Base-by-base conservation (phyloP, 1,139 yeast species). In the Candida albicans region DNA sequence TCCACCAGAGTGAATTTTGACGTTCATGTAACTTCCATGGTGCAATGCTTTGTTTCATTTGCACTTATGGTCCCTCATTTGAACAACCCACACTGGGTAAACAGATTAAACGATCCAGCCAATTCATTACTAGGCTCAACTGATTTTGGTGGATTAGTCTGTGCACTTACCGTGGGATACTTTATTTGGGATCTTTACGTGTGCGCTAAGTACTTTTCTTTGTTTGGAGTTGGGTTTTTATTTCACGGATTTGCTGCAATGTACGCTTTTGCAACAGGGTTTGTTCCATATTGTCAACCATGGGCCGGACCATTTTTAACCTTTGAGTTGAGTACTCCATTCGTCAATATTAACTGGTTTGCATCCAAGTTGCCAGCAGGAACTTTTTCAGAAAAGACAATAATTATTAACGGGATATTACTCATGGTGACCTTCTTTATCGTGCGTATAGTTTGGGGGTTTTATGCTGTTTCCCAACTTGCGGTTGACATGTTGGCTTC, bases 281-380 rank as follows among this genome's bases (percentile, higher is more conserved):
- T 74, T 39, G 45, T 53, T 8, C 82, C 82, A 11, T 77, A 69
- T 55, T 73, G 77, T 52, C 68, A 81, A 45, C 95, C 96, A 14
- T 89, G 88, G 77, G 78, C 88, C 51, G 95, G 96, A 1, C 80
- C 84, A 8, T 93, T 93, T 65, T 73, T 93, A 55, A 58, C 89
- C 48, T 93, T 93, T 67, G 99, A 93, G 66, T 74, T 87, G 46
- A 87, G 96, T 15, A 93, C 97, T 8, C 98, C 99, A 10, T 91
- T 91, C 61, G 82, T 93, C 46, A 91, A 93, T 67, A 64, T 90
- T 51, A 86, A 96, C 66, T 91, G 97, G 97, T 84, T 87, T 60
- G 87, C 93, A 2, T 70, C 87, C 42, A 84, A 84, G 56, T 76
- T 87, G 44, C 90, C 95, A 1, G 71, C 72, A 4, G 81, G 81